Base-by-base conservation (phyloP, 2,329 filamentous ascomycete species). In the Apiospora hydei region DNA sequence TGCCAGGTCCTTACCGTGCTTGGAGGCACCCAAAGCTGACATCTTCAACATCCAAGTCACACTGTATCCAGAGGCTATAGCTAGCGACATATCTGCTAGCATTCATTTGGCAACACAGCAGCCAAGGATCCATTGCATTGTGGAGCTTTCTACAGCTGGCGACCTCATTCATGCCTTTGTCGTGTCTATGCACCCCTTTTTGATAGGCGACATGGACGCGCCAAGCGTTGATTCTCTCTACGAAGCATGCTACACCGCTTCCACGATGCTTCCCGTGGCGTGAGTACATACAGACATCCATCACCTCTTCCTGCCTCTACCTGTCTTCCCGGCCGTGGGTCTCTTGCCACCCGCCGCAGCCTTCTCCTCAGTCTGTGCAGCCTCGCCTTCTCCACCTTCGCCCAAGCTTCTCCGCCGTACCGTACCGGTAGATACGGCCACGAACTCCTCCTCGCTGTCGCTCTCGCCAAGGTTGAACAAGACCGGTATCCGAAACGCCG, bases 381-480 rank as follows among this genome's bases (percentile, higher is more conserved):
- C 85, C 72, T 90, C 88, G 44, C 89, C 89, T 77, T 91, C 90
- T 75, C 92, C 87, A 68, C 89, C 89, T 71, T 93, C 91, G 1
- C 93, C 94, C 14, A 94, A 91, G 80, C 94, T 98, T 80, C 95
- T 93, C 72, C 95, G 89, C 75, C 96, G 89, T 88, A 97, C 96
- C 67, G 96, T 97, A 14, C 96, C 96, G 1, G 90, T 89, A 24
- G 88, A 90, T 30, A 92, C 89, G 5, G 88, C 85, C 38, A 92
- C 84, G 73, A 92, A 91, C 79, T 99, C 97, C 77, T 99, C 96
- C 79, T 98, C 96, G 79, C 94, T 98, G 79, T 98, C 96, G 77
- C 94, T 98, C 78, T 97, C 95, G 67, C 95, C 94, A 66, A 98
- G 89, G 79, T 98, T 94, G 74, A 98, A 90, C n/a, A 98, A 83